phyloP scores from a whole-genome alignment of 345 rosid genomes.

The Clausena lansium region DNA sequence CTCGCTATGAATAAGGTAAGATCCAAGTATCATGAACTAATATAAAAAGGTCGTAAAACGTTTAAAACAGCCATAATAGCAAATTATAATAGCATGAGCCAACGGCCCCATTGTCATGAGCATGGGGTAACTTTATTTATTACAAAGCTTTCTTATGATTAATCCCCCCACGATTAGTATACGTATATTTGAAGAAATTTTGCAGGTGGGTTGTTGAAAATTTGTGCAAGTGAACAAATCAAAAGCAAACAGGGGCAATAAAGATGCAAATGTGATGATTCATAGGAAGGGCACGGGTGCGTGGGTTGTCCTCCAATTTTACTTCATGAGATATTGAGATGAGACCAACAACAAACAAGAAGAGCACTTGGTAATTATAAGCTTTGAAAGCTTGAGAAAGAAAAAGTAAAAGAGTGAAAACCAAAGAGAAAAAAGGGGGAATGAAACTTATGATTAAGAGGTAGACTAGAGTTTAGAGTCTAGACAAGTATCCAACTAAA shows the following conservation, averaged over 20 bases:
- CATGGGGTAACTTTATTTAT: not conserved
- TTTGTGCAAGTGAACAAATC: not conserved
- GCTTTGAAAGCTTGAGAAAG: conserved; percentile 38
- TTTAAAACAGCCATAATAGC: conserved; percentile 3
- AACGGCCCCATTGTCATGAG: conserved; percentile 11
- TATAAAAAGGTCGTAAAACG: not conserved
- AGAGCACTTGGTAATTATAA: conserved; percentile 32
- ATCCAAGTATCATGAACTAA: not conserved
- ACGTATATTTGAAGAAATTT: not conserved
- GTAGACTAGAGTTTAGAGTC: conserved; percentile 37
- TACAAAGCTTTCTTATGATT: not conserved
- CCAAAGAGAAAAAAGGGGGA: not conserved
- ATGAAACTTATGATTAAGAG: conserved; percentile 35
- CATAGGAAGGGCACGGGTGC: conserved; percentile 36
- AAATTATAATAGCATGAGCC: conserved; percentile 1
- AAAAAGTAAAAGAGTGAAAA: conserved; percentile 8
- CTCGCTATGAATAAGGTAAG: not conserved
- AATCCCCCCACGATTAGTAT: not conserved
- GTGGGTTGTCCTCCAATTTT: conserved; percentile 34
- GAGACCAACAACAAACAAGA: conserved; percentile 17
- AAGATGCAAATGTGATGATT: conserved; percentile 19
- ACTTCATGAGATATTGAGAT: not conserved
- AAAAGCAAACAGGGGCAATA: conserved; percentile 1
- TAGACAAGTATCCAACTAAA: conserved; percentile 38
- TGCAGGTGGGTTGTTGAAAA: not conserved